These are phyloP conservation scores for Zygosaccharomyces lentus DNA, from an alignment of 805 yeast genomes.

Conservation along the genomic window DNA sequence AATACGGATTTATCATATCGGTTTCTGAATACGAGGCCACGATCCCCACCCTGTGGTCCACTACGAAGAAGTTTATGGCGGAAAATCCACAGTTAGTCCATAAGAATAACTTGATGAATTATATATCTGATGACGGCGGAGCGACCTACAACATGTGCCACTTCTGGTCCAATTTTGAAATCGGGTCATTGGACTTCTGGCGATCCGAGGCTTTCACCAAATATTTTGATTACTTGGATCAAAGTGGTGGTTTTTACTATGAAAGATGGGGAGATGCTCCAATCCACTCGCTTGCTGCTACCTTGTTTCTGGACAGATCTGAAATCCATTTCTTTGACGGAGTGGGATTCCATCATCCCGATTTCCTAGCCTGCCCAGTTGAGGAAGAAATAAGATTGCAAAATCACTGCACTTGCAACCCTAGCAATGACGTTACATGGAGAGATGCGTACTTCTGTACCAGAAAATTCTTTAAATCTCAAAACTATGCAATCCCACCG, in stretches of 20 bases:
- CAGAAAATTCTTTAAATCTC: constrained; percentile 47
- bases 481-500: constrained; percentile 20
- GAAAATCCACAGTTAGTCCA: constrained; percentile 40
- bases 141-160: constrained; percentile 69
- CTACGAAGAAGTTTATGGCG: constrained; percentile 44
- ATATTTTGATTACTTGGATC: constrained; percentile 60
- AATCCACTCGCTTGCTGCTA: constrained; percentile 73
- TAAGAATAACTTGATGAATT: constrained; percentile 53
- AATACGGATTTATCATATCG: constrained; percentile 64
- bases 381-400: constrained; percentile 48
- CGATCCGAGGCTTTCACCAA: constrained; percentile 52
- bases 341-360: constrained; percentile 70
- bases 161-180: constrained; percentile 78
- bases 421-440: constrained; percentile 63
- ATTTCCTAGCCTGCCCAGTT: constrained; percentile 61
- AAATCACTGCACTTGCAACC: constrained; percentile 63
- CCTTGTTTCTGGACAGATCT: constrained; percentile 51
- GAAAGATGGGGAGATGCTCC: constrained; percentile 97
- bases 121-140: constrained; percentile 60
- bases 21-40: constrained; percentile 60
- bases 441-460: constrained; percentile 64
- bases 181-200: constrained; percentile 69
- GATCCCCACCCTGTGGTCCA: constrained; percentile 60
- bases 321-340: constrained; percentile 70
- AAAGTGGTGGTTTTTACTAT: constrained; percentile 72